These are phyloP conservation scores for Termitomyces sp. DNA, from an alignment of 768 basidiomycete species.

Conservation along the genomic window DNA sequence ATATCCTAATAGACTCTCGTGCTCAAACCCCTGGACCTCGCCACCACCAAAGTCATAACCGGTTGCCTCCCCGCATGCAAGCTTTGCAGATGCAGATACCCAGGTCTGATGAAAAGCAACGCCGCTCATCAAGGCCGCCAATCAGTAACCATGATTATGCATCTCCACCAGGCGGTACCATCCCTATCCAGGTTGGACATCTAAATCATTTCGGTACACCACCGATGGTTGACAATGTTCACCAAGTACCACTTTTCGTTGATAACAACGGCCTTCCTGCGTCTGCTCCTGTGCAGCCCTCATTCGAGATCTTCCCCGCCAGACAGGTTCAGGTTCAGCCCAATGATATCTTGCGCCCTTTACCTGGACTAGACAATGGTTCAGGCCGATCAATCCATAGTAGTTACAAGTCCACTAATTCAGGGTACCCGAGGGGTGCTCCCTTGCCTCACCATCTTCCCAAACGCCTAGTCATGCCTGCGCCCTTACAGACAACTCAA, in stretches of 20 bases:
- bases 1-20: constrained; percentile 7
- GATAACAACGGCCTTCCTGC: constrained; percentile 9
- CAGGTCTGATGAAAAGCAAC: constrained; percentile 12
- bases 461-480: constrained; percentile 68
- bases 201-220: constrained; percentile 1
- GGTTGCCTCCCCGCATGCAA: constrained; percentile 17
- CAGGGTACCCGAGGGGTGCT: constrained; percentile 9
- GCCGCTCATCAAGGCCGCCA: constrained; percentile 7
- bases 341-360: background rate
- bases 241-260: constrained; percentile 5
- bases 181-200: background rate
- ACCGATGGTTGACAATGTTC: constrained; percentile 7
- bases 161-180: background rate
- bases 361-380: background rate
- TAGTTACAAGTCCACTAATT: constrained; percentile 10
- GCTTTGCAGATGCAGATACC: constrained; percentile 14
- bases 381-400: constrained; percentile 11
- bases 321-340: background rate
- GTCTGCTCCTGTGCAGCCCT: constrained; percentile 2
- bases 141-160: background rate
- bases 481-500: constrained; percentile 45
- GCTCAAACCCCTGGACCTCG: constrained; percentile 6
- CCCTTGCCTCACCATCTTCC: constrained; percentile 39
- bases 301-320: background rate
- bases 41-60: constrained; percentile 6